Base-by-base conservation (phyloP, 2,329 filamentous ascomycete species). In the Pseudogymnoascus sp. region DNA sequence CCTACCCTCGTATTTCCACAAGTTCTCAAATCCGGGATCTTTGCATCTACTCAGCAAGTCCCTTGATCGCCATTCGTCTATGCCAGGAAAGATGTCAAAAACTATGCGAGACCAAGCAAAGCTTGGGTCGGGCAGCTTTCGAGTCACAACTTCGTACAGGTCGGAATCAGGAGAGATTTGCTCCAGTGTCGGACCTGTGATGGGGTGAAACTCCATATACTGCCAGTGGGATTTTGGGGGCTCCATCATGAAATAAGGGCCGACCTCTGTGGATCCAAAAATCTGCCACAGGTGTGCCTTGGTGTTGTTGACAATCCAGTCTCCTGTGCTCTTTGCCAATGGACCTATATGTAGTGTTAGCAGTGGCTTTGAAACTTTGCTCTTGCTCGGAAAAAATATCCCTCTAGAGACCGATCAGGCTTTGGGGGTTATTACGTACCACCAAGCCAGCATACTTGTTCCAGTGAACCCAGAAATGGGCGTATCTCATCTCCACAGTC, bases 61-160 rank as follows among this genome's bases (percentile, higher is more conserved):
- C 37, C 74, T 74, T 5, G 74, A 77, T 6, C 72, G 68, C 64
- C 71, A 78, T 62, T 78, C 74, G 3, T 73, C 59, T 1, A 70
- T 41, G 0, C 74, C 68, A 0, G 75, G 76, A 55, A 75, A 77
- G 2, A 74, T 73, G 34, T 69, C 67, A 60, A 79, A 79, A 13
- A 75, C 63, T 2, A 70, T 69, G 23, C 41, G 41, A 3, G 41
- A 30, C 41, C 41, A 52, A 56, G 75, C 71, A 15, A 28, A 59
- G 2, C 63, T 35, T 0, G 66, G 63, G n/a, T 66, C 48, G 2
- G 67, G 63, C 0, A 70, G 65, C 1, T 69, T 68, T 1, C 70
- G 64, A 8, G 73, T 65, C 18, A 73, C 64, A 15, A 72, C 67
- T 58, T 75, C 70, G 60, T 72, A 72, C 9, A 74, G 57, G 7